Evolutionary conservation across 2,329 filamentous ascomycete genomes (phyloP).

Genomic region (Pezicula radicicola): DNA sequence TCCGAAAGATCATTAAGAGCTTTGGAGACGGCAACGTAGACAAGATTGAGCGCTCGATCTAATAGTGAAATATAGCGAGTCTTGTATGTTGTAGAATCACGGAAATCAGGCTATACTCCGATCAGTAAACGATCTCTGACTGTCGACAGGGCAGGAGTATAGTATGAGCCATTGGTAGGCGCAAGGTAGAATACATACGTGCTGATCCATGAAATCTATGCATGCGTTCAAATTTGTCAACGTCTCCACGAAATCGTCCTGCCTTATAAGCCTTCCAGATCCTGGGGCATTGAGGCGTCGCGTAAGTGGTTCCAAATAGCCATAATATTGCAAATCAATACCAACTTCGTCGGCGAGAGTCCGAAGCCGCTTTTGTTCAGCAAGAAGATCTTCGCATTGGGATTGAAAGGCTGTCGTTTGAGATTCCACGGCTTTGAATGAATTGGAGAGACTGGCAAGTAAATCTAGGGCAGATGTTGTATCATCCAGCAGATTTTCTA

Average conservation of each 20-base stretch:
- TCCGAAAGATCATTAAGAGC: conserved; percentile 1
- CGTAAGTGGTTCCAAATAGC: conserved; percentile 88
- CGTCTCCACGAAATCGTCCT: conserved; percentile 84
- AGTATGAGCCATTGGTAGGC: conserved; percentile 11
- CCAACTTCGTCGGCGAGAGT: conserved; percentile 80
- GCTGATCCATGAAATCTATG: conserved; percentile 85
- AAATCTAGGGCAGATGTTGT: conserved; percentile 74
- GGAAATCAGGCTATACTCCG: conserved; percentile 64
- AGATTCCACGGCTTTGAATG: conserved; percentile 81
- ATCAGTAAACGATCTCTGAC: conserved; percentile 4
- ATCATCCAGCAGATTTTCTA: conserved; percentile 74
- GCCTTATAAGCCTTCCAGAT: conserved; percentile 80
- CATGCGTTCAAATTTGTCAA: conserved; percentile 84
- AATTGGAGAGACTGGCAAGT: conserved; percentile 75
- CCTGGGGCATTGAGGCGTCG: conserved; percentile 88
- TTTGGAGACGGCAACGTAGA: conserved; percentile 32
- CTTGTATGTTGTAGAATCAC: conserved; percentile 83
- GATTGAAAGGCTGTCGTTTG: conserved; percentile 93
- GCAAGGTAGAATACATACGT: conserved; percentile 51
- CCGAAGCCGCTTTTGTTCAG: conserved; percentile 77
- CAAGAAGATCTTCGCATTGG: conserved; percentile 84
- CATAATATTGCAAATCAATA: conserved; percentile 90
- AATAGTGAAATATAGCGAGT: conserved; percentile 84
- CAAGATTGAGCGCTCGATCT: conserved; percentile 59
- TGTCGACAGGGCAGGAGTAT: conserved; percentile 3